Conservation (phyloP, 2,329 filamentous ascomycete genomes). For the Aspergillus amoenus region DNA sequence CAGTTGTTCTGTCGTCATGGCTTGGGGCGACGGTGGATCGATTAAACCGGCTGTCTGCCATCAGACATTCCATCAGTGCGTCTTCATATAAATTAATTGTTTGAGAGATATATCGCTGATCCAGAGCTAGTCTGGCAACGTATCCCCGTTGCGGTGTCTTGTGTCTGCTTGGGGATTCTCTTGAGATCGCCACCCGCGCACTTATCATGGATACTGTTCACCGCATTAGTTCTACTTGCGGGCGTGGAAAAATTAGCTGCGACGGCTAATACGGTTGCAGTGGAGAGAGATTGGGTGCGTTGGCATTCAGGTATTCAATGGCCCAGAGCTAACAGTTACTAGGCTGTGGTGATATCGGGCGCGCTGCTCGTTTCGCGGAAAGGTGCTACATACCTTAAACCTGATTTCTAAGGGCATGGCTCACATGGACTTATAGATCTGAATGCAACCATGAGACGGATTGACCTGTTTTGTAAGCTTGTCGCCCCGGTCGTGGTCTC, state of each 20-base stretch:
- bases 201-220: constrained; percentile 28
- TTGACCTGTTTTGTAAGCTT: constrained; percentile 60
- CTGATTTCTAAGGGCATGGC: background rate
- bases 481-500: constrained; percentile 54
- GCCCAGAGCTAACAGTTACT: background rate
- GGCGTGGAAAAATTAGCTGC: constrained; percentile 68
- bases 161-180: constrained; percentile 46
- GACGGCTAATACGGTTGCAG: constrained; percentile 64
- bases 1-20: constrained; percentile 58
- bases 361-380: constrained; percentile 41
- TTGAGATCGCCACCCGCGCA: constrained; percentile 9
- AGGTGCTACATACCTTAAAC: constrained; percentile 29
- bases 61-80: constrained; percentile 51
- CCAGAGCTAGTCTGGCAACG: constrained; percentile 34
- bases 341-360: constrained; percentile 34
- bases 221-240: constrained; percentile 52
- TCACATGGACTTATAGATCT: constrained; percentile 28
- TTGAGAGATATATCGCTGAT: background rate
- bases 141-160: constrained; percentile 48
- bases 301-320: background rate
- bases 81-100: background rate
- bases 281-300: constrained; percentile 68
- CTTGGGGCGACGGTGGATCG: constrained; percentile 62
- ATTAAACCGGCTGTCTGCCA: constrained; percentile 50
- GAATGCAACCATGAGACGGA: constrained; percentile 57